Evolutionary conservation across 768 basidiomycete genomes (phyloP), one percentile per base, ranked within the genome.

Genomic region (Boletus fagicola): DNA sequence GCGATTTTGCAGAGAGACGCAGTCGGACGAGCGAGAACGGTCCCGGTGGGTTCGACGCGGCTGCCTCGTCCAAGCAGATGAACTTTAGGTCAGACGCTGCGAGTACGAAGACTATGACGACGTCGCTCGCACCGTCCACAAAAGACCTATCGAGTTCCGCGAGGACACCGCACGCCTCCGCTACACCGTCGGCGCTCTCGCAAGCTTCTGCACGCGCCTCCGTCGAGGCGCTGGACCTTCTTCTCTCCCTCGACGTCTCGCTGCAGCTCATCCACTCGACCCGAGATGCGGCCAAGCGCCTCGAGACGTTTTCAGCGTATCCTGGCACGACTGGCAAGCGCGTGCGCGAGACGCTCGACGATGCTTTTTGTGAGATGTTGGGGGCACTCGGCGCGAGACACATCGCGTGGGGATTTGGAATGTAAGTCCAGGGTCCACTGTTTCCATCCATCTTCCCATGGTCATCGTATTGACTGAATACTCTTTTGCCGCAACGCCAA

Each of bases 261-360:
- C 79, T 99, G 0, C 88, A 94, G 65, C 81, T 99, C 38, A 95
- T 99, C 54, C 95, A 98, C 60, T 88, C 92, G 0, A 88, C 93
- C 66, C 88, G 95, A 51, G 94, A 97, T 59, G 83, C 89, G 0
- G 80, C 95, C 42, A 98, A 98, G 72, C 85, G 97, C 13, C 86
- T 92, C 2, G 94, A 99, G 68, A 93, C 87, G 3, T 99, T 98
- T 70, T 78, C 83, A 0, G 82, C 81, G 10, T 99, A 97, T 68
- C 93, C 94, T 0, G 92, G 93, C 0, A 81, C 84, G 56, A 92
- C 90, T 58, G 96, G 97, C 4, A 83, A 83, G 59, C 86, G 90
- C 4, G 94, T 99, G 2, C 78, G 86, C 31, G 94, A 98, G 66
- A 94, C 94, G 2, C 88, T 98, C 56, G 95, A 99, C 72, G 96